Evolutionary conservation across 768 basidiomycete genomes (phyloP), one percentile per base, ranked within the genome.

Genomic region (Tylopilus vinaceipallidus): DNA sequence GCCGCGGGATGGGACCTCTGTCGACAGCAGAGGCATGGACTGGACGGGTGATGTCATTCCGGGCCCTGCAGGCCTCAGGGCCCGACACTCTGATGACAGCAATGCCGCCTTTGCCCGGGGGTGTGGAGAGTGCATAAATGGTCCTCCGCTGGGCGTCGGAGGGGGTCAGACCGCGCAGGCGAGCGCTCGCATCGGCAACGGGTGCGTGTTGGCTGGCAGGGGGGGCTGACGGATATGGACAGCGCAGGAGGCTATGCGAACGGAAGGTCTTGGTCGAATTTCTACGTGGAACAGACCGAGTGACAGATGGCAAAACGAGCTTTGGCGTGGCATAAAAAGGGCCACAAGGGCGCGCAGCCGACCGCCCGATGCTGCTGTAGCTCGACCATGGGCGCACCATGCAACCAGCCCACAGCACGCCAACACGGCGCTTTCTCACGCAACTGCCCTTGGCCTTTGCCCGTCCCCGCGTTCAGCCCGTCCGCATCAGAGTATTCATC

Each of bases 61-160:
- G 88, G 2, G 91, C 88, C 0, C 69, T 55, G 19, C 76, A 63
- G 0, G 83, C 84, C 37, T 82, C 80, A 1, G 89, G 88, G 0
- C 93, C 93, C 2, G 91, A 93, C 9, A 95, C 72, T 50, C 93
- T 78, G 44, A 95, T 71, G 33, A 95, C 83, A 1, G 84, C 90
- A 16, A 95, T 78, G 14, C 92, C 93, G 4, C 80, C 91, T 53
- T 85, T 91, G 1, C 91, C 93, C 3, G 87, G 82, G 2, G 92
- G 89, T 0, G 91, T 93, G 0, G 92, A 90, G 23, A 94, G 75
- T 2, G 92, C 93, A 63, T 88, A 95, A 39, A 95, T 90, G 3
- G 93, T 95, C 20, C 68, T 60, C n/a, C 76, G 72, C 62, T 90
- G 86, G 6, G 84, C 69, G 39, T 76, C 73, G 11, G 77, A 78